phyloP scores from a whole-genome alignment of 1,284 basidiomycete species.

The Boletus albobrunnescens region DNA sequence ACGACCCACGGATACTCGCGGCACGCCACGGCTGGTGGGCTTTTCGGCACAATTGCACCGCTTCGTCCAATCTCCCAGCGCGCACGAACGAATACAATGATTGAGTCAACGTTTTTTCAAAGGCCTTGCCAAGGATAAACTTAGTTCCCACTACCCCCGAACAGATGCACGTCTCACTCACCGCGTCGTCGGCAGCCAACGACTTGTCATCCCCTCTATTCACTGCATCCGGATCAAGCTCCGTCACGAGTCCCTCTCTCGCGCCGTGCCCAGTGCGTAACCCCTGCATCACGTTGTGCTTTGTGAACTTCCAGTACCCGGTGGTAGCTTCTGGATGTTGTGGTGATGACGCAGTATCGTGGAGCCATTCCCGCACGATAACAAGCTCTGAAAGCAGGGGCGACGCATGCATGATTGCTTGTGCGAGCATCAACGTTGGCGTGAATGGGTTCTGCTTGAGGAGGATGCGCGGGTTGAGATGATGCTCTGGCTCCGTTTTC shows the following conservation, averaged over 20 bases:
- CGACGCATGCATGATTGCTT: slow-evolving; percentile 61
- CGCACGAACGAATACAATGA: slow-evolving; percentile 77
- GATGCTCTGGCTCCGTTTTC: slow-evolving; percentile 49
- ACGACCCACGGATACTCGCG: slow-evolving; percentile 76
- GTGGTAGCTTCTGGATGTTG: slow-evolving; percentile 64
- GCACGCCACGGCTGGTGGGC: slow-evolving; percentile 91
- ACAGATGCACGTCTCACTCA: slow-evolving; percentile 34
- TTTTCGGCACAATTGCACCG: slow-evolving; percentile 77
- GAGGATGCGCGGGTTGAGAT: slow-evolving; percentile 48
- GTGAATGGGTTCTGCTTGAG: slow-evolving; percentile 72
- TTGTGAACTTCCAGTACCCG: slow-evolving; percentile 83
- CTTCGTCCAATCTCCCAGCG: slow-evolving; percentile 78
- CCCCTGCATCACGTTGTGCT: slow-evolving; percentile 64
- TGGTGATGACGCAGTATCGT: slow-evolving; percentile 61
- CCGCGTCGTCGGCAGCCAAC: slow-evolving; percentile 70
- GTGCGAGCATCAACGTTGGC: slow-evolving; percentile 68
- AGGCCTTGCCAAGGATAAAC: slow-evolving; percentile 44
- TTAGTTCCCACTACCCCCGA: background rate
- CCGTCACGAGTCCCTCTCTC: slow-evolving; percentile 52
- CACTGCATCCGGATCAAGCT: slow-evolving; percentile 75
- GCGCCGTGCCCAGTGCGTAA: slow-evolving; percentile 48
- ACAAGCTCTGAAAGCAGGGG: slow-evolving; percentile 65
- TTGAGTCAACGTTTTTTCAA: slow-evolving; percentile 73
- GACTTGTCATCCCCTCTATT: slow-evolving; percentile 49
- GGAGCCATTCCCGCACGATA: slow-evolving; percentile 79